Conservation (phyloP, 768 basidiomycete genomes). For the Phlegmacium glaucopus region DNA sequence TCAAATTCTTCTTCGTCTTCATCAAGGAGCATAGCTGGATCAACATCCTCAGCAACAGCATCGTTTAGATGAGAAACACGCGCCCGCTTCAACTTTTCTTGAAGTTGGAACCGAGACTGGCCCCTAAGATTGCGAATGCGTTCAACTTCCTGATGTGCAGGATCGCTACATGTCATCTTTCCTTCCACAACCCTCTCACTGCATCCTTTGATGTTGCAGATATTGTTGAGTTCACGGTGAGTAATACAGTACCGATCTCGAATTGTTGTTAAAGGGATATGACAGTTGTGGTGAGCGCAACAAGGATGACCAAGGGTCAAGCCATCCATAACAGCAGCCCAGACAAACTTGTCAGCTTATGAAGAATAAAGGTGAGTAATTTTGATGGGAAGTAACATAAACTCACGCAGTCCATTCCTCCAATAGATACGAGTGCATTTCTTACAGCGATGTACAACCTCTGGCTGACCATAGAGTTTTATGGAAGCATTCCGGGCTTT, state of each 20-base stretch:
- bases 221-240: background rate
- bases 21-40: background rate
- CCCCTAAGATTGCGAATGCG: slow-evolving; percentile 2
- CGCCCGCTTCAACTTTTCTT: background rate
- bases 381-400: no score
- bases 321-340: slow-evolving; percentile 16
- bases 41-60: slow-evolving; percentile 2
- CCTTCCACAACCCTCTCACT: background rate
- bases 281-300: slow-evolving; percentile 7
- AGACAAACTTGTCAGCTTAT: background rate
- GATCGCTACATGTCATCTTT: background rate
- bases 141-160: slow-evolving; percentile 6
- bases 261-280: background rate
- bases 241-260: slow-evolving; percentile 3
- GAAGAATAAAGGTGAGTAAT: background rate
- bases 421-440: no score
- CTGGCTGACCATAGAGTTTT: background rate
- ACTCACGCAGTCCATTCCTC: no score
- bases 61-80: slow-evolving; percentile 3
- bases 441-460: background rate
- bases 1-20: slow-evolving; percentile 5
- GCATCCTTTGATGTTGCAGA: slow-evolving; percentile 2
- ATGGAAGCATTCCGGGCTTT: background rate
- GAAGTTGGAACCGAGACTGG: slow-evolving; percentile 3
- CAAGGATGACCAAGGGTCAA: slow-evolving; percentile 8